Evolutionary conservation across 306 rosid species (phyloP), one percentile per base, ranked within the genome.

Genomic region (Abrus pulchellus): DNA sequence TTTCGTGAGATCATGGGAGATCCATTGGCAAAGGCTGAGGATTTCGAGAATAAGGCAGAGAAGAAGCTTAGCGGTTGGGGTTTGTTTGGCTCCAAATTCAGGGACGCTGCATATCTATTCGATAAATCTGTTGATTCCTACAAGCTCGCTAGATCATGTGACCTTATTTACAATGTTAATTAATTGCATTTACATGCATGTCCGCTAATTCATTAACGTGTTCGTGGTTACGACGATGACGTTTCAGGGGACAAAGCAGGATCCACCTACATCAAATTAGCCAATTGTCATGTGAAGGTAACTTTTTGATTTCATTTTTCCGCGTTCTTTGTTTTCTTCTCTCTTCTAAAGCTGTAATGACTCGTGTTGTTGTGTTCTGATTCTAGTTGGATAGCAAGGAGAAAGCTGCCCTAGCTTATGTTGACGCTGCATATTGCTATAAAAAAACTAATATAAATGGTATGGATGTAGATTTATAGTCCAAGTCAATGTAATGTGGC

Each of bases 211-310:
- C 40, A 36, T 36, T 36, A 20, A 20, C 0, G 20, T 20, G 20
- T 20, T 20, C 20, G 20, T 20, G 20, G 20, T 20, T 20, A 20
- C 57, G 53, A 27, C 41, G 68, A 49, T 66, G 81, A 27, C 49
- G 49, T 85, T 84, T 73, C 86, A 96, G 99, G 97, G 98, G 97
- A 93, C 55, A 92, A 88, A 86, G 98, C 98, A 54, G 99, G 98
- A 72, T 56, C 97, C 60, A 81, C 90, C 1, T 96, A 91, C 67
- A 32, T 91, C 57, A 93, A 92, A 87, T 81, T 96, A 82, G 98
- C 97, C 36, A 88, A 85, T 84, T 96, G 99, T 65, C 89, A 96
- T 86, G 29, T 96, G 84, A 96, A 93, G 96, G 99, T 91, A 72
- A 67, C 74, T 41, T 28, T 5, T 40, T 6, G 0, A 40, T 4